Evolutionary conservation across 305 asterid genomes (phyloP).

Genomic region (Withania somnifera): DNA sequence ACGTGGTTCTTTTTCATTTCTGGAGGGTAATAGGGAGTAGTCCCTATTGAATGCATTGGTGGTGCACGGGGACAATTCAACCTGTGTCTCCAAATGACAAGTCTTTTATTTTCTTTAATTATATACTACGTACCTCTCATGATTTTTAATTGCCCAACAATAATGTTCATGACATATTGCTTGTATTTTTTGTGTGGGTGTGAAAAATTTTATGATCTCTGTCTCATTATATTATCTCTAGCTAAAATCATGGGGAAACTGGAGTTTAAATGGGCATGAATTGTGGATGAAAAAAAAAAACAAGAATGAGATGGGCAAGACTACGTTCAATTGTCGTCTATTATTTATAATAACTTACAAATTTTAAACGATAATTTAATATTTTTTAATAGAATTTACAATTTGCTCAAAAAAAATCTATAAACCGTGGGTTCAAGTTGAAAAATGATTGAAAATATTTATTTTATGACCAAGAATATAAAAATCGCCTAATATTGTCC

Average conservation of each 20-base stretch:
- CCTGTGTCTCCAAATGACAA: background rate
- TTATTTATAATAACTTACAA: background rate
- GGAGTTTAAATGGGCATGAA: background rate
- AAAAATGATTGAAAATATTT: background rate
- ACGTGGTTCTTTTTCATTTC: background rate
- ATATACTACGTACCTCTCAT: background rate
- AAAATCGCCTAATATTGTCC: background rate
- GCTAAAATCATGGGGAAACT: background rate
- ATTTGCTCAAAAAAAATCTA: background rate
- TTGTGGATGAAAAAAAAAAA: background rate
- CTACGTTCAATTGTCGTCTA: background rate
- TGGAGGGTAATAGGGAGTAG: background rate
- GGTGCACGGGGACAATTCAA: background rate
- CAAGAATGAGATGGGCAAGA: background rate
- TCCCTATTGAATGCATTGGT: background rate
- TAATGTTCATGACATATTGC: background rate
- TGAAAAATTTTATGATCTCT: background rate
- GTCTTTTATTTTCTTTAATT: background rate
- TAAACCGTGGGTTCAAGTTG: background rate
- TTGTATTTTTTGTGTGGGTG: background rate
- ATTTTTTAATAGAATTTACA: background rate
- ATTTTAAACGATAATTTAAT: background rate
- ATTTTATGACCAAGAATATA: background rate
- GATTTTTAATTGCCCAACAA: background rate
- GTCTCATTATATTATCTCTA: background rate